Evolutionary conservation across 2,329 filamentous ascomycete species (phyloP), one percentile per base, ranked within the genome.

Genomic region (Aspergillus quadrilineatus): DNA sequence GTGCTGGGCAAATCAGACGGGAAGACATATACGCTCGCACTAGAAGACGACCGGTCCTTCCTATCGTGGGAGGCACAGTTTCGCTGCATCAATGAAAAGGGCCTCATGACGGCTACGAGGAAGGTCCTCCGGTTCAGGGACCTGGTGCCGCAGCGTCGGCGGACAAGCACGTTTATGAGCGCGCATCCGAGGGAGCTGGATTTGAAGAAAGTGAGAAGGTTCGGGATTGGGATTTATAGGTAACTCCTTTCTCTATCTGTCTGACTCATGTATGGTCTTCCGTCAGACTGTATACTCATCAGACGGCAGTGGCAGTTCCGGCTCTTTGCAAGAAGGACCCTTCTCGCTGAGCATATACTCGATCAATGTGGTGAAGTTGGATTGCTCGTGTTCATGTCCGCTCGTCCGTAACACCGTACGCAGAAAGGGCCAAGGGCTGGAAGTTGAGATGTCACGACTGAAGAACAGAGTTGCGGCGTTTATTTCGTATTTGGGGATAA

Each of bases 381-480:
- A 44, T 6, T 57, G 49, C 29, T 22, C 17, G 5, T 57, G 55
- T 39, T 30, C 17, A 3, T 57, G 55, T 39, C 41, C 41, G 12
- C 15, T 29, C 6, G 34, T 39, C 1, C 12, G 2, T 3, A 43
- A 53, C 34, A 14, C 26, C 6, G 28, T 73, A 62, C 1, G 65
- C 57, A 50, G 32, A 36, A 36, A 14, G 39, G 39, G 22, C 2
- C 22, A 12, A 6, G 39, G 22, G 39, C 2, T 22, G 22, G 22
- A 22, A 22, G 2, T 22, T 22, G 22, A 22, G 22, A 22, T 22
- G 2, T 22, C 22, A 22, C 22, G 22, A 22, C 22, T 22, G 22
- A 22, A 22, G 22, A 22, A 22, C 22, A 22, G 22, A 4, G 22
- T 22, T 22, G 22, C 22, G 22, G 22, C 22, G 22, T 22, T 22